Evolutionary conservation across 1,284 basidiomycete species (phyloP), one percentile per base, ranked within the genome.

Genomic region (Boletellus sp.): DNA sequence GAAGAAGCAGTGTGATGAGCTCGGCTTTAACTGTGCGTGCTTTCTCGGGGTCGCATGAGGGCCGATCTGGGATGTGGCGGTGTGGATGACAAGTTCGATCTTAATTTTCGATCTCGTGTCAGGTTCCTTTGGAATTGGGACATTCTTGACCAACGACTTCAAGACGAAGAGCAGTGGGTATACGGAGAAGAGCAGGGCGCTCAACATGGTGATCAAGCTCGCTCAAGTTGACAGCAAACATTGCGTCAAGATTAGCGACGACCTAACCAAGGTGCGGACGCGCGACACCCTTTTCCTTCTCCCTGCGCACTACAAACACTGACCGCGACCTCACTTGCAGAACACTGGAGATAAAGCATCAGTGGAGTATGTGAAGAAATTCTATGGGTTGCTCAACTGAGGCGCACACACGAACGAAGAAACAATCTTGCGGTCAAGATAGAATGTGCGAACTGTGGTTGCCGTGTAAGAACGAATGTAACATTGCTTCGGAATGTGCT

Each of bases 181-280:
- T 13, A 69, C 59, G 22, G 75, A 83, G 64, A 82, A 79, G 62
- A 91, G 87, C 66, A 90, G 85, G 64, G 82, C 92, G 22, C 72
- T 97, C 56, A 96, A 95, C 63, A 97, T 97, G 67, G 93, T 97
- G 38, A 93, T 96, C 72, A 97, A 97, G 71, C 76, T 97, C 8
- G 79, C 82, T 30, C 79, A 81, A 43, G 85, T 95, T 13, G 76
- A 91, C 60, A 80, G 79, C 12, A 76, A 77, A 54, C 82, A 84
- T 1, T 95, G 92, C 59, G 83, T 97, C 57, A 97, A 97, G 72
- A 84, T 97, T 58, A 93, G 91, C 55, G 95, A 97, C 68, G 93
- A 97, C 61, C 69, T 88, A 53, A 85, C 76, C 7, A 97, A 96
- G 82, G 93, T 90, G 52, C 33, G 62, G 19, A 15, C 44, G 2